These are phyloP conservation scores for Aspergillus carbonarius DNA, from an alignment of 2,329 filamentous ascomycete species.

Conservation along the genomic window DNA sequence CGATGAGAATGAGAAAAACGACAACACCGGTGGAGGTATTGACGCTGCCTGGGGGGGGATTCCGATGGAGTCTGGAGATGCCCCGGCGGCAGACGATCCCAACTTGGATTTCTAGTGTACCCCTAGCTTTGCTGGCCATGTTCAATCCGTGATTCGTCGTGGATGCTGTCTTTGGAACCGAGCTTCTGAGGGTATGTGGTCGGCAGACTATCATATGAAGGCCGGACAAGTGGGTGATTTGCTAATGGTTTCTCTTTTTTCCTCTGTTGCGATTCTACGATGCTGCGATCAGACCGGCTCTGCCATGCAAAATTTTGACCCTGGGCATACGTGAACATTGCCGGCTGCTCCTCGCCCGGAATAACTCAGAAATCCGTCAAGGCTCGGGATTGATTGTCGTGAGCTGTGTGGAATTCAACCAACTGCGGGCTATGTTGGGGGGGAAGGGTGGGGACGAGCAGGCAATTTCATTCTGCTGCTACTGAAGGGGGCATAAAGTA, in stretches of 20 bases:
- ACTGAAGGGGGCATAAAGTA: neutral
- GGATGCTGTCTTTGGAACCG: neutral
- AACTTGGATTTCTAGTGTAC: conserved; percentile 4
- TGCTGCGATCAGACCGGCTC: neutral
- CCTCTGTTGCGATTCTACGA: neutral
- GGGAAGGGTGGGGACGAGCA: conserved; percentile 2
- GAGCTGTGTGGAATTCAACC: neutral
- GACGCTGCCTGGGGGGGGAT: conserved; percentile 21
- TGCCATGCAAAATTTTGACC: neutral
- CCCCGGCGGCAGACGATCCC: neutral
- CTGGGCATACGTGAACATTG: neutral
- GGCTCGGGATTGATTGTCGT: neutral
- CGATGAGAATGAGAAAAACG: conserved; percentile 35
- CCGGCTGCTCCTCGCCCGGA: neutral
- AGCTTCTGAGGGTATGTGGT: neutral
- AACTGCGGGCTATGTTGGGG: conserved; percentile 6
- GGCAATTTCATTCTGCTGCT: conserved; percentile 3
- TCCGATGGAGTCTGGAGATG: conserved; percentile 5
- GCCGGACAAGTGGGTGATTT: neutral
- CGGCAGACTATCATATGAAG: neutral
- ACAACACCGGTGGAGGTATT: conserved; percentile 7
- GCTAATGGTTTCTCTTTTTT: neutral
- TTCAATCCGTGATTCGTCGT: neutral
- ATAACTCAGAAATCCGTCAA: neutral
- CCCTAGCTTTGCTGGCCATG: neutral